phyloP scores from a whole-genome alignment of 2,329 filamentous ascomycete genomes.

The Colletotrichum incanum region DNA sequence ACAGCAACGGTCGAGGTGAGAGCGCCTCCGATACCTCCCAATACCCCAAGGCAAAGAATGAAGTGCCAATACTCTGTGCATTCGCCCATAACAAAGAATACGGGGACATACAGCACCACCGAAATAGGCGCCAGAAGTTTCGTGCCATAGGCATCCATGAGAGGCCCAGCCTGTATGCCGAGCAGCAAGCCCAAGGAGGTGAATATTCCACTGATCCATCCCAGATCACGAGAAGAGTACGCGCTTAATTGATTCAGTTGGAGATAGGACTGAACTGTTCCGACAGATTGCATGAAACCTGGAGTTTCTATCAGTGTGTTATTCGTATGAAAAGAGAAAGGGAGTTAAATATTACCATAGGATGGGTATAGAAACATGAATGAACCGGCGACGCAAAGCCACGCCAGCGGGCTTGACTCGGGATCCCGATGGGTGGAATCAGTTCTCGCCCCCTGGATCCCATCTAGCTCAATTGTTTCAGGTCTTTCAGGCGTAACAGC shows the following conservation, averaged over 20 bases:
- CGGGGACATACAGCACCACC: conserved; percentile 53
- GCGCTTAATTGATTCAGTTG: conserved; percentile 59
- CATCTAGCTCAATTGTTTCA: not conserved
- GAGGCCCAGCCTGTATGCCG: conserved; percentile 63
- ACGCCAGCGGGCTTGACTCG: conserved; percentile 36
- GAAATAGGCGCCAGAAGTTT: conserved; percentile 57
- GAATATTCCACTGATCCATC: conserved; percentile 65
- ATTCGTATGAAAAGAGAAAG: not conserved
- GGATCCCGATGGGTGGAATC: conserved; percentile 15
- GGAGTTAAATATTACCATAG: conserved; percentile 18
- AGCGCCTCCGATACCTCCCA: conserved; percentile 59
- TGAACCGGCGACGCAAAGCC: conserved; percentile 38
- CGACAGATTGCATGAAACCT: conserved; percentile 65
- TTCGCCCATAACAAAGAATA: conserved; percentile 63
- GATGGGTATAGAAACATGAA: conserved; percentile 42
- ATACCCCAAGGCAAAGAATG: conserved; percentile 59
- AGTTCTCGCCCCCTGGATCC: not conserved
- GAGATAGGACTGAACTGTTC: conserved; percentile 65
- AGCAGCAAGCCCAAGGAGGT: conserved; percentile 61
- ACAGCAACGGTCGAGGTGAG: conserved; percentile 55
- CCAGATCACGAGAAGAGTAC: conserved; percentile 61
- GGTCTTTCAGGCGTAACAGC: not conserved
- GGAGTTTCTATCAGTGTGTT: not conserved
- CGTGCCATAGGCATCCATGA: conserved; percentile 65
- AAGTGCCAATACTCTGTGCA: conserved; percentile 66